These are phyloP conservation scores for Flaveria ramosissima DNA, from an alignment of 129 eudicot genomes.

Conservation along the genomic window DNA sequence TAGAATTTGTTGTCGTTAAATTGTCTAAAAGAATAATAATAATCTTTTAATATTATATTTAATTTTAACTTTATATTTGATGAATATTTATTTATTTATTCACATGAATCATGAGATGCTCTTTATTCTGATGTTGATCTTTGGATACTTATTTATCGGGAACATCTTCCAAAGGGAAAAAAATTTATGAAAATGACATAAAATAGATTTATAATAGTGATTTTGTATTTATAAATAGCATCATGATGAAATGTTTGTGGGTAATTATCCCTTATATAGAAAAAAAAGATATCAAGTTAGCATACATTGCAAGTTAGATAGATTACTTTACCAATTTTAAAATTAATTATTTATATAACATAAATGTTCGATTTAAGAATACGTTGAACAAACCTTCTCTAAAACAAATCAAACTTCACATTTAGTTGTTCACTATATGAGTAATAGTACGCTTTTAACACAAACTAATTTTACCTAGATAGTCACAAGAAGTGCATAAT, in stretches of 20 bases:
- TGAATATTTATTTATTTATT: not conserved
- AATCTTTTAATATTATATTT: not conserved
- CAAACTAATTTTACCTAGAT: no score
- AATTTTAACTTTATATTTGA: not conserved
- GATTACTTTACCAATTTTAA: no score
- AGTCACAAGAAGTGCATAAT: no score
- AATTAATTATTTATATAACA: not conserved
- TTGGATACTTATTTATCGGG: constrained; percentile 22
- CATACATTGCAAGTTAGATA: not conserved
- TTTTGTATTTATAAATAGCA: not conserved
- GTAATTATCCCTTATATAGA: no score
- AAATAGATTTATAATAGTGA: not conserved
- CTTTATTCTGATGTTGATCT: constrained; percentile 15
- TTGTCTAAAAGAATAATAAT: not conserved
- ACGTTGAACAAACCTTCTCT: not conserved
- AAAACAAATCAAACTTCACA: not conserved
- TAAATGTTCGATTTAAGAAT: not conserved
- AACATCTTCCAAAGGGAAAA: constrained; percentile 17
- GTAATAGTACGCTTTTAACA: not conserved
- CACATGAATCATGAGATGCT: constrained; percentile 31
- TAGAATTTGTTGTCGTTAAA: not conserved
- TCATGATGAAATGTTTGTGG: no score
- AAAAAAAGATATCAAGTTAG: not conserved
- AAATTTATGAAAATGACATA: not conserved
- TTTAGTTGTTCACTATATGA: not conserved